Evolutionary conservation across 768 basidiomycete genomes (phyloP).

Genomic region (Mycena rebaudengoi): DNA sequence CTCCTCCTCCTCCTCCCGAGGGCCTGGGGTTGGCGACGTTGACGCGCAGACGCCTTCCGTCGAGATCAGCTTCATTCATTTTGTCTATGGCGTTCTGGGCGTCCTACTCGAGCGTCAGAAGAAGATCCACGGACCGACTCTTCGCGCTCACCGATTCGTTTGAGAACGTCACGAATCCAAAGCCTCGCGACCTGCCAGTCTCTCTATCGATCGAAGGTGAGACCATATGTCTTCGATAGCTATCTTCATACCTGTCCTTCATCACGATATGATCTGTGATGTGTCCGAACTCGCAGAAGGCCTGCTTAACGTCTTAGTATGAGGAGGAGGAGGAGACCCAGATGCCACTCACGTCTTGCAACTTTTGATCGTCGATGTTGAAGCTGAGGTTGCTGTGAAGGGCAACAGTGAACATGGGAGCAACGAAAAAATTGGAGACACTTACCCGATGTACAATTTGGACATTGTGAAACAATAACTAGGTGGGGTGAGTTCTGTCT

Average conservation of each 20-base stretch:
- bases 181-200: conserved; percentile 91
- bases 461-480: conserved; percentile 7
- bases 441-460: conserved; percentile 23
- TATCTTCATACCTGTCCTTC: no score
- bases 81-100: conserved; percentile 78
- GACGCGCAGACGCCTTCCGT: conserved; percentile 43
- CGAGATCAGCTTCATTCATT: conserved; percentile 91
- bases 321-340: conserved; percentile 28
- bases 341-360: conserved; percentile 62
- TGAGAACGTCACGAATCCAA: conserved; percentile 91
- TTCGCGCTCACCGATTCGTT: no score
- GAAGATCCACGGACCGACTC: no score
- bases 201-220: no score
- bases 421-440: background rate
- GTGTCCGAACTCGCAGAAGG: conserved; percentile 81
- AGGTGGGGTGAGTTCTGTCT: no score
- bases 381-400: conserved; percentile 87
- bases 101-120: conserved; percentile 63
- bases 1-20: conserved; percentile 57
- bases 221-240: no score
- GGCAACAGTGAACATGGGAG: background rate
- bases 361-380: conserved; percentile 91
- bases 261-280: conserved; percentile 98
- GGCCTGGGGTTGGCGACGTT: conserved; percentile 40
- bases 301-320: conserved; percentile 54